These are phyloP conservation scores for Rhododendron mucronatum DNA, from an alignment of 148 eudicot genomes.

Conservation along the genomic window DNA sequence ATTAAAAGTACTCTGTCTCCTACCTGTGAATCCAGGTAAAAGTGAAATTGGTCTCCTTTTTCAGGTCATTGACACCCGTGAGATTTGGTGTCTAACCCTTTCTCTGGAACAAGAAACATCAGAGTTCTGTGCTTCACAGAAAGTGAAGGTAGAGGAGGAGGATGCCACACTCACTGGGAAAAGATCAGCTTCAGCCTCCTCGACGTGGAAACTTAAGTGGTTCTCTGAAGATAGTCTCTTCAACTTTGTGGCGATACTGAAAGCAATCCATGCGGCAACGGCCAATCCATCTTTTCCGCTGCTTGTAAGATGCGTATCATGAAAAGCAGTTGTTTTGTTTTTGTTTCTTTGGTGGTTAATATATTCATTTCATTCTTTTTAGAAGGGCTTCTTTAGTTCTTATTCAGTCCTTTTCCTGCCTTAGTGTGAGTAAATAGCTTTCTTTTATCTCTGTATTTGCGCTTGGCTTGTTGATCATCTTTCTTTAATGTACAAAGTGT, in stretches of 20 bases:
- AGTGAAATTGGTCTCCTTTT: slow-evolving; percentile 3
- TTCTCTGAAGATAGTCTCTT: slow-evolving; percentile 37
- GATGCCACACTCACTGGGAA: slow-evolving; percentile 6
- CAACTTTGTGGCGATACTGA: slow-evolving; percentile 48
- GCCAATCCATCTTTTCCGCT: slow-evolving; percentile 25
- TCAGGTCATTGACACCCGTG: slow-evolving; percentile 53
- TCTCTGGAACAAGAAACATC: slow-evolving; percentile 21
- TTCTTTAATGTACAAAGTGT: slow-evolving; percentile 8
- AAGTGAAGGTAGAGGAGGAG: slow-evolving; percentile 15
- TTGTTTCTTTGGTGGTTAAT: neutral
- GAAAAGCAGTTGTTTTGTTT: neutral
- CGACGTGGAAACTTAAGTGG: slow-evolving; percentile 61
- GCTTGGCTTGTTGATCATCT: neutral
- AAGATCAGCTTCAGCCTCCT: slow-evolving; percentile 14
- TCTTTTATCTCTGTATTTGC: neutral
- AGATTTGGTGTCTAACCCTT: slow-evolving; percentile 36
- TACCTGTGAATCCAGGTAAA: neutral
- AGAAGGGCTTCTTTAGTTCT: slow-evolving; percentile 1
- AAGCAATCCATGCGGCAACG: slow-evolving; percentile 47
- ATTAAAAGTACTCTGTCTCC: neutral
- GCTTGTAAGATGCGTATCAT: slow-evolving; percentile 28
- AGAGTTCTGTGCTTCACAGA: slow-evolving; percentile 18
- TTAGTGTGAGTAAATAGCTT: slow-evolving; percentile 4
- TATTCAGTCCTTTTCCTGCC: neutral
- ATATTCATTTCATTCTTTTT: slow-evolving; percentile 37